Conservation (phyloP, 1,284 basidiomycete species). For the Golubevia pallescens region DNA sequence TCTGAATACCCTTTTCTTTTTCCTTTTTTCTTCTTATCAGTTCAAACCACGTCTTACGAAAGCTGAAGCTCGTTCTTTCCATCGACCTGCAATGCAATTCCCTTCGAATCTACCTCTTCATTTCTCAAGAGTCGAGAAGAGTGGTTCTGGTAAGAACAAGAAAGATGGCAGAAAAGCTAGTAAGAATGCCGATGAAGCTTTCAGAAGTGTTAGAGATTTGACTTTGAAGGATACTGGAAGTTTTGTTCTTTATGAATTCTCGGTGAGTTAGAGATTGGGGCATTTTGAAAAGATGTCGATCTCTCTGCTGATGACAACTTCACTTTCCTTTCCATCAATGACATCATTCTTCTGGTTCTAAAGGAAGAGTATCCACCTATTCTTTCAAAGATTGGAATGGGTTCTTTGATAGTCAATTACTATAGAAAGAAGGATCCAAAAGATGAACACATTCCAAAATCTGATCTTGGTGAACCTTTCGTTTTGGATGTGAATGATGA, state of each 20-base stretch:
- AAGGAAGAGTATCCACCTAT: constrained; percentile 58
- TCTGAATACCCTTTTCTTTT: too few species aligned
- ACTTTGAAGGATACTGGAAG: constrained; percentile 60
- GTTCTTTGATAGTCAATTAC: constrained; percentile 61
- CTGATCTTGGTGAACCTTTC: constrained; percentile 60
- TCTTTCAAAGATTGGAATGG: constrained; percentile 62
- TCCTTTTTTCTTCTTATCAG: neutral
- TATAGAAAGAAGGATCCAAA: constrained; percentile 60
- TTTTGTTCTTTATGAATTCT: constrained; percentile 61
- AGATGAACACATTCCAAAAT: constrained; percentile 59
- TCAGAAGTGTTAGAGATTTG: constrained; percentile 53
- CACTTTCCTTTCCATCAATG: neutral
- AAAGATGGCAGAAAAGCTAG: constrained; percentile 31
- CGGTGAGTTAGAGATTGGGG: constrained; percentile 14
- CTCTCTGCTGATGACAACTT: neutral
- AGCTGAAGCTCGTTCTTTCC: constrained; percentile 55
- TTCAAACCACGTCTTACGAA: constrained; percentile 63
- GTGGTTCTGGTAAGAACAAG: constrained; percentile 38
- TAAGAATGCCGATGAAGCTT: constrained; percentile 53
- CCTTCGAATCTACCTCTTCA: constrained; percentile 60
- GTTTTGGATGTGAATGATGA: constrained; percentile 59
- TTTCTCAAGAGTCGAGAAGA: constrained; percentile 50
- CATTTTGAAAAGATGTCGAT: neutral
- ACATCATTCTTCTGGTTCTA: neutral
- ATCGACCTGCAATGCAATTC: constrained; percentile 62